Evolutionary conservation across 2,329 filamentous ascomycete genomes (phyloP).

Genomic region (Apiospora marii): DNA sequence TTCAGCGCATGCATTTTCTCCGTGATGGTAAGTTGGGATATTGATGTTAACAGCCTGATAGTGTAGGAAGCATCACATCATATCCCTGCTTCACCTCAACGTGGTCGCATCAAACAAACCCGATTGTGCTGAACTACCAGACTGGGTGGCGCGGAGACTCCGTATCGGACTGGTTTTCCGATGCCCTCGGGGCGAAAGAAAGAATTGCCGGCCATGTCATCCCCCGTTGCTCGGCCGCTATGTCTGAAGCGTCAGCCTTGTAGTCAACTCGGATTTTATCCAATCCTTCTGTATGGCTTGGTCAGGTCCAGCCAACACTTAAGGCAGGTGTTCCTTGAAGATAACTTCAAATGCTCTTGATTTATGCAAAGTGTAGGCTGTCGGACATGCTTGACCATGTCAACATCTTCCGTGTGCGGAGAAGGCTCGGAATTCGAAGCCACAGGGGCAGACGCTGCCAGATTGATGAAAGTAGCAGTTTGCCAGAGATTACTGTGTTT

Average conservation of each 20-base stretch:
- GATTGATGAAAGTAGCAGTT: background rate
- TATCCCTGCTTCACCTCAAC: background rate
- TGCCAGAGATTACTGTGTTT: background rate
- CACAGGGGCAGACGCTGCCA: background rate
- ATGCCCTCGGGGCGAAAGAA: background rate
- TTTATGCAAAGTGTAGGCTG: background rate
- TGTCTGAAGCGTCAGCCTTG: background rate
- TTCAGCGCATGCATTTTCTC: slow-evolving; percentile 2
- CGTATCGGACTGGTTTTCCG: background rate
- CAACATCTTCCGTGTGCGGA: background rate
- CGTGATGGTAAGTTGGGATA: slow-evolving; percentile 15
- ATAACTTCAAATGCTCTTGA: background rate
- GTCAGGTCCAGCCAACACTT: background rate
- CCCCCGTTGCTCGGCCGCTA: background rate
- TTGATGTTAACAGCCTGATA: slow-evolving; percentile 15
- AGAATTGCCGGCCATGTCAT: background rate
- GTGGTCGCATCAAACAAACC: background rate
- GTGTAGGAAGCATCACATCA: slow-evolving; percentile 11
- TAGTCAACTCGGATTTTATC: background rate
- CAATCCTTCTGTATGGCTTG: background rate
- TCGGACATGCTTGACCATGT: background rate
- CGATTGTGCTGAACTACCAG: background rate
- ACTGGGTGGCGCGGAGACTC: background rate
- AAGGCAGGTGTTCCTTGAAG: background rate
- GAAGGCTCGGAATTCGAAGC: background rate